phyloP scores from a whole-genome alignment of 371 early-diverging fungal genomes.

The Lichtheimia ornata region DNA sequence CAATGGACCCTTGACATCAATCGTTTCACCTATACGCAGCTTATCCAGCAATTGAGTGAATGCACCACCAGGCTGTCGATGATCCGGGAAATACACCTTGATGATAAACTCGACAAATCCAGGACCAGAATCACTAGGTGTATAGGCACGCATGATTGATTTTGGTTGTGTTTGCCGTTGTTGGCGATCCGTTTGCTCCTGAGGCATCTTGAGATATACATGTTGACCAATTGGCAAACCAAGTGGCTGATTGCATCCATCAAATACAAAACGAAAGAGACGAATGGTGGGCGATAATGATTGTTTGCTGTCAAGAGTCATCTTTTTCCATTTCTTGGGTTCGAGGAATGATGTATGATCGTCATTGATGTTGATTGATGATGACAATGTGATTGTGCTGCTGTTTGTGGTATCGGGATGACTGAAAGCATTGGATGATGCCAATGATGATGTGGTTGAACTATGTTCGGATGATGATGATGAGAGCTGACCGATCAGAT shows the following conservation, averaged over 20 bases:
- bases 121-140: slow-evolving; percentile 36
- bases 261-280: slow-evolving; percentile 42
- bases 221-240: slow-evolving; percentile 57
- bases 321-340: slow-evolving; percentile 41
- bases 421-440: slow-evolving; percentile 9
- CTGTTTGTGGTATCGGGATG: not conserved
- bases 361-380: not conserved
- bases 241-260: slow-evolving; percentile 23
- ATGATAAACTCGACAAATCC: slow-evolving; percentile 62
- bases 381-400: slow-evolving; percentile 10
- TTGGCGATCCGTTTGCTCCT: slow-evolving; percentile 8
- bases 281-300: slow-evolving; percentile 43
- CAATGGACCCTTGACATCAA: slow-evolving; percentile 63
- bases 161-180: slow-evolving; percentile 26
- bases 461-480: slow-evolving; percentile 8
- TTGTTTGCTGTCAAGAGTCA: slow-evolving; percentile 34
- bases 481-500: slow-evolving; percentile 65
- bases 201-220: slow-evolving; percentile 27
- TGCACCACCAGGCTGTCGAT: slow-evolving; percentile 51
- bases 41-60: slow-evolving; percentile 55
- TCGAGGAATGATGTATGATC: slow-evolving; percentile 28
- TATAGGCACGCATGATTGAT: slow-evolving; percentile 62
- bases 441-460: slow-evolving; percentile 11
- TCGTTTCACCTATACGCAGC: slow-evolving; percentile 52
- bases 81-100: slow-evolving; percentile 56